Evolutionary conservation across 257 asterid genomes (phyloP).

Genomic region (Paraleonurus japonicus): DNA sequence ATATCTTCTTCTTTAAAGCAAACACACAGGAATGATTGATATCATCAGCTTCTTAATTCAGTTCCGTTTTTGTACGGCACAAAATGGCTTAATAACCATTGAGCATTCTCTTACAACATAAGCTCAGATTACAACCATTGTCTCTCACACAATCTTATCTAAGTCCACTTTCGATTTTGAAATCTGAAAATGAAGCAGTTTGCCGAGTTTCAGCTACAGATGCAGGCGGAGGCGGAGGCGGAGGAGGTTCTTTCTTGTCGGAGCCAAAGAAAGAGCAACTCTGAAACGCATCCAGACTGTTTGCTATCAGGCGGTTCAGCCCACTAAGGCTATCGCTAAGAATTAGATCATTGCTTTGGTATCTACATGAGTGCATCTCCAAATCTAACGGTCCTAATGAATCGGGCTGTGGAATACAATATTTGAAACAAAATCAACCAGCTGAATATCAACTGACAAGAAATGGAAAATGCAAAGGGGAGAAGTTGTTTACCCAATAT

Average conservation of each 20-base stretch:
- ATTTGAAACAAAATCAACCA: too few relatives aligned
- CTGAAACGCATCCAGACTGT: conserved; percentile 91
- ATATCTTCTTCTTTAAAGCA: not conserved
- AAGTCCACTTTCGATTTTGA: conserved; percentile 57
- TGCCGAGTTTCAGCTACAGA: conserved; percentile 56
- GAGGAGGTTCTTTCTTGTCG: conserved; percentile 66
- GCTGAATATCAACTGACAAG: not conserved
- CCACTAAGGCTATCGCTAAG: conserved; percentile 90
- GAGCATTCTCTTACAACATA: conserved; percentile 26
- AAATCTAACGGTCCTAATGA: conserved; percentile 91
- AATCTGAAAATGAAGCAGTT: conserved; percentile 44
- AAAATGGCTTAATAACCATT: conserved; percentile 23
- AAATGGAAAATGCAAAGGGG: conserved; percentile 11
- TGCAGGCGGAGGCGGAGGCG: conserved; percentile 48
- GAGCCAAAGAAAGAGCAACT: conserved; percentile 79
- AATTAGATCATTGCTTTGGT: conserved; percentile 70
- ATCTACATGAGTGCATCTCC: conserved; percentile 86
- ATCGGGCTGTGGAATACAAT: conserved; percentile 75
- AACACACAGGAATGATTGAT: conserved; percentile 25
- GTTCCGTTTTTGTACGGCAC: conserved; percentile 27
- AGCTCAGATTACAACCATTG: conserved; percentile 24
- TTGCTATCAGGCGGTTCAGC: conserved; percentile 77
- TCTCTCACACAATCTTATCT: not conserved
- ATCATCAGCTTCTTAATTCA: too few relatives aligned
- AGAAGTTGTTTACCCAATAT: conserved; percentile 72